Evolutionary conservation across 495 filamentous ascomycete species (phyloP).

Genomic region (Terfezia claveryi): DNA sequence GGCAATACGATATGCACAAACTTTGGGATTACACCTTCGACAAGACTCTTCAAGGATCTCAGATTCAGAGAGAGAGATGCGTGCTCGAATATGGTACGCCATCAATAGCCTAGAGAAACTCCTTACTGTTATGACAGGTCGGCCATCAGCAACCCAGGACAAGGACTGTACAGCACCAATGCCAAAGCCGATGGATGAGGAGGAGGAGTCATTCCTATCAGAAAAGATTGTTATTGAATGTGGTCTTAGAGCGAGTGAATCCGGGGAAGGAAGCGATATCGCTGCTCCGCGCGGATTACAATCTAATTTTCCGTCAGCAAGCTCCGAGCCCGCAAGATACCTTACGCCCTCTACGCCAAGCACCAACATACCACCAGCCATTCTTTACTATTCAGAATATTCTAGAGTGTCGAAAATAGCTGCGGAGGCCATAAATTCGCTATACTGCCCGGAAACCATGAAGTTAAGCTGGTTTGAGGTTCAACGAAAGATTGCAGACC

Average conservation of each 20-base stretch:
- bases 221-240: neutral
- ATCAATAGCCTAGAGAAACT: conserved; percentile 35
- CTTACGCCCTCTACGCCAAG: too few relatives aligned
- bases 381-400: neutral
- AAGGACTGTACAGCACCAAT: conserved; percentile 33
- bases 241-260: too few relatives aligned
- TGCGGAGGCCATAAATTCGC: conserved; percentile 31
- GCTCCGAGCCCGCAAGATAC: too few relatives aligned
- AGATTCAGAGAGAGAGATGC: conserved; percentile 32
- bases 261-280: too few relatives aligned
- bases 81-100: conserved; percentile 40
- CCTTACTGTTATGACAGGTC: conserved; percentile 36
- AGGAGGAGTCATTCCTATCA: conserved; percentile 19
- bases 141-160: conserved; percentile 34
- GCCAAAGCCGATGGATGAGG: conserved; percentile 34
- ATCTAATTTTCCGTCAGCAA: too few relatives aligned
- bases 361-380: neutral
- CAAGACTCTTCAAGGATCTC: conserved; percentile 29
- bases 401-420: conserved; percentile 19
- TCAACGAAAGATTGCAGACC: conserved; percentile 32
- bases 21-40: conserved; percentile 38
- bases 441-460: conserved; percentile 36
- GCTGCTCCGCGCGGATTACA: too few relatives aligned
- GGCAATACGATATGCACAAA: conserved; percentile 33
- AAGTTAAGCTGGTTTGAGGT: conserved; percentile 36